Conservation (phyloP, 129 eudicot species). For the Glebionis coronaria region DNA sequence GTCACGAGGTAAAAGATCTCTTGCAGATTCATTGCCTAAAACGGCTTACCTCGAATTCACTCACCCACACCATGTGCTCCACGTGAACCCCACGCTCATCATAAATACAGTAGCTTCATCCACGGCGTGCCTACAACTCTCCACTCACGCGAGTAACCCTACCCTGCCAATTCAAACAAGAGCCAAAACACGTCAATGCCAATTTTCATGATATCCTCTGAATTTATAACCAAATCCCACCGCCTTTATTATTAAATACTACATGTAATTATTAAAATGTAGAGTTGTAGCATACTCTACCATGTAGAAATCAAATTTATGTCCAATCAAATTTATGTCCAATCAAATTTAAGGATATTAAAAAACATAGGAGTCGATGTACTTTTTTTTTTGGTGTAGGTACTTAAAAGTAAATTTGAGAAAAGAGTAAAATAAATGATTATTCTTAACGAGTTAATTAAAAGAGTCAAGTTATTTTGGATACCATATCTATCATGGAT, state of each 20-base stretch:
- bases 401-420: too few species aligned
- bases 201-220: conserved; percentile 14
- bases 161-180: conserved; percentile 7
- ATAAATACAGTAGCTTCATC: background rate
- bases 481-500: too few species aligned
- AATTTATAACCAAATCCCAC: conserved; percentile 18
- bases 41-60: conserved; percentile 1
- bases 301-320: background rate
- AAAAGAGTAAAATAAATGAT: too few species aligned
- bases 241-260: conserved; percentile 13
- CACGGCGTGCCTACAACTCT: background rate
- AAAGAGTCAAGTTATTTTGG: too few species aligned
- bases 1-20: conserved; percentile 13
- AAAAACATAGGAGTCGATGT: too few species aligned
- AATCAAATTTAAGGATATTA: too few species aligned
- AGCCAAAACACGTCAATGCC: conserved; percentile 17
- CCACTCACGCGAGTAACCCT: background rate
- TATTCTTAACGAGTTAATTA: too few species aligned
- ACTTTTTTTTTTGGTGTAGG: too few species aligned
- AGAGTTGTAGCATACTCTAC: too few species aligned
- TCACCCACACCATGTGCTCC: background rate
- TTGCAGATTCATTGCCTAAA: conserved; percentile 11
- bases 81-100: background rate
- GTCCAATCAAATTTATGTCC: too few species aligned
- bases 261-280: too few species aligned